Evolutionary conservation across 352 stramenopile species (phyloP), one percentile per base, ranked within the genome.

Genomic region (Pythium phragmitis): DNA sequence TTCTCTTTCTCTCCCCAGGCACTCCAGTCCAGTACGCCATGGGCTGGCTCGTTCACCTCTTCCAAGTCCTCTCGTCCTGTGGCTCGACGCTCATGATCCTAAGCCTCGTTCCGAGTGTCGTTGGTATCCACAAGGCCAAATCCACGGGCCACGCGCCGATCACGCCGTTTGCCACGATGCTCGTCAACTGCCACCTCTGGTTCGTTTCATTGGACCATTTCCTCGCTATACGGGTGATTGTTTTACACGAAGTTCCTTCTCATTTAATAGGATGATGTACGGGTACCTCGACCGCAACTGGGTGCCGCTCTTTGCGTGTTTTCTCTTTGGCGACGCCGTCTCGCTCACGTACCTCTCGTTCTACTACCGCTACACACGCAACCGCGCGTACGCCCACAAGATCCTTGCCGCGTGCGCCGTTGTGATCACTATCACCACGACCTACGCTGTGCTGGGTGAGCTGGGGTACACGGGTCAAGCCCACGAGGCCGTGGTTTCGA

Each of bases 121-220:
- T 69, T 21, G 60, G 61, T 0, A 72, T 81, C 53, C 57, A 73
- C 60, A 73, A 77, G 60, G 70, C 33, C 52, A 39, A 75, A 47
- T 53, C 69, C 23, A 70, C 70, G 4, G 77, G 75, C 12, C 68
- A 70, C 62, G 75, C 67, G 41, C 80, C 77, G 19, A 75, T 87
- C 43, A 70, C 79, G 21, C 76, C 77, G 12, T 65, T 86, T 16
- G 70, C 78, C 45, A 63, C 74, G 26, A 66, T 82, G 34, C 70
- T 87, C 37, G 58, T 59, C 59, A 82, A 82, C 70, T 78, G 72
- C 65, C 62, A 76, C 60, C 46, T 76, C 12, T 82, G 63, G 63
- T 69, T 45, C 28, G 46, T 21, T 9, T 28, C 26, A 30, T 30
- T 30, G 26, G 26, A 30, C 26, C 13, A 16, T 12, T 49, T n/a